These are phyloP conservation scores for Crithidia mellificae DNA, from an alignment of 208 protist species.

Conservation along the genomic window DNA sequence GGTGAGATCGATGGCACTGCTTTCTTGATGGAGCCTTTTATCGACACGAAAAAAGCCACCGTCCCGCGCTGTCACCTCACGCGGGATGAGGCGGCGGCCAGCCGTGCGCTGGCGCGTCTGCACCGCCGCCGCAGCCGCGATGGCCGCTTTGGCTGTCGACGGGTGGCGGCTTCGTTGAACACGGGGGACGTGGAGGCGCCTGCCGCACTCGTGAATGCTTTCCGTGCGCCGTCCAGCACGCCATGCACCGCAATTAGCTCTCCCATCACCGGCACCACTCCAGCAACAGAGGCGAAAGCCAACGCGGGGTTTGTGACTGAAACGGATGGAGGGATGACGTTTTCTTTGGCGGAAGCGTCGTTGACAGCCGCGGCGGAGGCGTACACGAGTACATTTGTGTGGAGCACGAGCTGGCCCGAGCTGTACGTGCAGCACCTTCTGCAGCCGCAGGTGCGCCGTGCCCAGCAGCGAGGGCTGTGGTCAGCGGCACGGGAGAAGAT, in stretches of 20 bases:
- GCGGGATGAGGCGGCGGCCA: conserved; percentile 13
- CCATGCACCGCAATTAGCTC: no score
- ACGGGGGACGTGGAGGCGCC: conserved; percentile 9
- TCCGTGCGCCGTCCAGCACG: no score
- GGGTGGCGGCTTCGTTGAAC: conserved; percentile 15
- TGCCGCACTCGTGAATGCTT: background rate
- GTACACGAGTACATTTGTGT: conserved; percentile 20
- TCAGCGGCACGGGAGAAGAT: conserved; percentile 6
- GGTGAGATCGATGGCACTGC: conserved; percentile 14
- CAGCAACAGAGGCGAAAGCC: no score
- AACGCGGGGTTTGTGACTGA: no score
- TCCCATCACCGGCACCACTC: no score
- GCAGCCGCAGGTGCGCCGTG: conserved; percentile 17
- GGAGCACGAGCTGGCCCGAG: conserved; percentile 28
- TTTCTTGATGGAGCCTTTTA: conserved; percentile 26
- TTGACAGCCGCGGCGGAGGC: conserved; percentile 4
- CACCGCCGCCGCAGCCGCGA: conserved; percentile 23
- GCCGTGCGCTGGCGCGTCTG: conserved; percentile 19
- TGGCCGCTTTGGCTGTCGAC: conserved; percentile 24
- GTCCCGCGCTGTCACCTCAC: background rate
- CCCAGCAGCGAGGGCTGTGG: conserved; percentile 25
- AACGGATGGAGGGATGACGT: background rate
- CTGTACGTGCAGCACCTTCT: conserved; percentile 23
- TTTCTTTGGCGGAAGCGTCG: background rate
- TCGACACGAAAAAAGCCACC: background rate